A percentile compares a stretch with the other conserved stretches of the same genome.
phyloP scores from a whole-genome alignment of 2,329 filamentous ascomycete species.

The Chaetothyriales sp. region DNA sequence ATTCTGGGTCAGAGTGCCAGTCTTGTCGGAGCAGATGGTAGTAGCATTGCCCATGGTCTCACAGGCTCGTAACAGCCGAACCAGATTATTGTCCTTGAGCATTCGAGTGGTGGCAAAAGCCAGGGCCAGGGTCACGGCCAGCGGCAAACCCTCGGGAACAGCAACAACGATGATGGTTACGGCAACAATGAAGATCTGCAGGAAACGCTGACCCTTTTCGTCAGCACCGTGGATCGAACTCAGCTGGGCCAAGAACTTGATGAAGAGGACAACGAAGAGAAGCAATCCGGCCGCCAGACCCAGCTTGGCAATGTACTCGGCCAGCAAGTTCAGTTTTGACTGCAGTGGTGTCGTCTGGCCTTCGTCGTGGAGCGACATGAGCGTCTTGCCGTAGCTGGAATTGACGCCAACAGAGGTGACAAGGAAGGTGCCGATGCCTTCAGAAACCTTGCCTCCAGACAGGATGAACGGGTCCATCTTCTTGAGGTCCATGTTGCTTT shows the following conservation, averaged over 20 bases:
- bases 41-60: slow-evolving; percentile 52
- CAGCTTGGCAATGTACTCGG: slow-evolving; percentile 65
- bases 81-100: slow-evolving; percentile 48
- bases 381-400: slow-evolving; percentile 60
- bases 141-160: slow-evolving; percentile 44
- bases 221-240: slow-evolving; percentile 34
- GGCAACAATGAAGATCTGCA: slow-evolving; percentile 43
- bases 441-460: slow-evolving; percentile 61
- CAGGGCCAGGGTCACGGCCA: slow-evolving; percentile 46
- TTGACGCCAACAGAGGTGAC: slow-evolving; percentile 61
- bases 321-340: slow-evolving; percentile 59
- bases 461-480: slow-evolving; percentile 57
- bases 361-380: slow-evolving; percentile 64
- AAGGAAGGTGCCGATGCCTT: slow-evolving; percentile 60
- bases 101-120: slow-evolving; percentile 49
- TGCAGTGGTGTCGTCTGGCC: slow-evolving; percentile 66
- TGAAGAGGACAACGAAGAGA: slow-evolving; percentile 64
- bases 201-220: slow-evolving; percentile 41
- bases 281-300: slow-evolving; percentile 56
- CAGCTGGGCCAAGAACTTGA: slow-evolving; percentile 56
- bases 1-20: slow-evolving; percentile 49
- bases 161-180: slow-evolving; percentile 46
- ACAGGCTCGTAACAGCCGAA: slow-evolving; percentile 43
- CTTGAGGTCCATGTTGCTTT: slow-evolving; percentile 37
- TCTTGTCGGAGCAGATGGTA: slow-evolving; percentile 51